Percentiles rank a stretch among this genome's conserved stretches.
phyloP scores from a whole-genome alignment of 2,329 filamentous ascomycete genomes.

The Ophiostoma australiae region DNA sequence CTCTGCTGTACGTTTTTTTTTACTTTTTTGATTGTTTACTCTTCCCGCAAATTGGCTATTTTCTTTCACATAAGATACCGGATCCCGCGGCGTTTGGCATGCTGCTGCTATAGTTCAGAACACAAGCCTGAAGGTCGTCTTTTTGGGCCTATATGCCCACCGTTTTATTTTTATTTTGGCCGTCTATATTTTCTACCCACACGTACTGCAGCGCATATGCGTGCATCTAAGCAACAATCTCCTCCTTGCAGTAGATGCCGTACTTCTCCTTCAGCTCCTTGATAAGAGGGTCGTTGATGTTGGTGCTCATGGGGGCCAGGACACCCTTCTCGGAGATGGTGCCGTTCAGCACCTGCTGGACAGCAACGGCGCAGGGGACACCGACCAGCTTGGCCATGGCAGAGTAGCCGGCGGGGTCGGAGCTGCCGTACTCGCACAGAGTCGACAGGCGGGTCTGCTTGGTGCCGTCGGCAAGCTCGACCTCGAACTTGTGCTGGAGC shows the following conservation, averaged over 20 bases:
- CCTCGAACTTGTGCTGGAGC: constrained; percentile 77
- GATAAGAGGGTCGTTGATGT: constrained; percentile 64
- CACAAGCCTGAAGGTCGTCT: too few species aligned
- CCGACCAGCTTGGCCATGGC: constrained; percentile 79
- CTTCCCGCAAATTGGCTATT: too few species aligned
- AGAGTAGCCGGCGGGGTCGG: constrained; percentile 59
- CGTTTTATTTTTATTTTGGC: neutral
- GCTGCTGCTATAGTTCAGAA: too few species aligned
- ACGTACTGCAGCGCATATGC: neutral
- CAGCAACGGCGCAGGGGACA: constrained; percentile 57
- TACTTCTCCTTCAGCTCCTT: constrained; percentile 63
- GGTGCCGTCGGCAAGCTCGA: constrained; percentile 74
- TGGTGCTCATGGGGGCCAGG: constrained; percentile 61
- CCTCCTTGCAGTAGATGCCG: constrained; percentile 30
- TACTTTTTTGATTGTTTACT: neutral
- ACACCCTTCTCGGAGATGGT: constrained; percentile 60
- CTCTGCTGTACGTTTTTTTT: neutral
- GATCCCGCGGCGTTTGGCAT: too few species aligned
- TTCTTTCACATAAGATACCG: too few species aligned
- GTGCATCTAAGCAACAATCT: constrained; percentile 18
- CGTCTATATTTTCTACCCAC: constrained; percentile 16
- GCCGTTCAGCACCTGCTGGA: constrained; percentile 61
- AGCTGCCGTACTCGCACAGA: constrained; percentile 68
- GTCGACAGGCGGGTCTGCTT: constrained; percentile 76
- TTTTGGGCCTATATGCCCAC: neutral